These are phyloP conservation scores for Melampsora larici-populina DNA, from an alignment of 1,284 basidiomycete genomes.

Conservation along the genomic window DNA sequence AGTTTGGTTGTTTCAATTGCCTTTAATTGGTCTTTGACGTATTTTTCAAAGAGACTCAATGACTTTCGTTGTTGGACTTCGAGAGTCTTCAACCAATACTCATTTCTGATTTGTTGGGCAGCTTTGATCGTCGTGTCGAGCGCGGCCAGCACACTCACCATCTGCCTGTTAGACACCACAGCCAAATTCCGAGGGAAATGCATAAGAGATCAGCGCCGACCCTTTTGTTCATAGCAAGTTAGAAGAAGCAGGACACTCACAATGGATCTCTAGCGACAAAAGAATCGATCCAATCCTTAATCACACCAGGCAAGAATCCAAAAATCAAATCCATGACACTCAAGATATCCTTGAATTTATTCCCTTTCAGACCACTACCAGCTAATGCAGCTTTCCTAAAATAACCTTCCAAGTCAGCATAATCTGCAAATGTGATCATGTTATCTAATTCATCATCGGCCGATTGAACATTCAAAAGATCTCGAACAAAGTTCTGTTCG, in stretches of 20 bases:
- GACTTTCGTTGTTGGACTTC: conserved; percentile 31
- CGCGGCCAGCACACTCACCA: conserved; percentile 76
- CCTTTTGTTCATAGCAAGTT: too few species aligned
- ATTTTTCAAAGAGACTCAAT: conserved; percentile 44
- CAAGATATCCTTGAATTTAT: conserved; percentile 73
- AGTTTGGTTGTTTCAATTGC: conserved; percentile 86
- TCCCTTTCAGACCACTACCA: conserved; percentile 54
- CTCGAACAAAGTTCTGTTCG: conserved; percentile 83
- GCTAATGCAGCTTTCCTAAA: conserved; percentile 78
- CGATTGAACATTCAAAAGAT: conserved; percentile 75
- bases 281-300: conserved; percentile 78
- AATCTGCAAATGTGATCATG: conserved; percentile 79
- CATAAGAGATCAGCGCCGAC: too few species aligned
- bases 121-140: conserved; percentile 76
- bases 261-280: conserved; percentile 72
- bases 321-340: conserved; percentile 92
- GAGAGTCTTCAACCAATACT: conserved; percentile 47
- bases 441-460: conserved; percentile 67
- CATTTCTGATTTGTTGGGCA: conserved; percentile 71
- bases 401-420: conserved; percentile 89
- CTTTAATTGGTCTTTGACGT: conserved; percentile 69
- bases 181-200: too few species aligned
- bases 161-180: conserved; percentile 66
- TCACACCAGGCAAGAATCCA: conserved; percentile 78
- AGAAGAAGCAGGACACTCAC: conserved; percentile 58